Evolutionary conservation across 148 eudicot species (phyloP).

Genomic region (Cornus florida): DNA sequence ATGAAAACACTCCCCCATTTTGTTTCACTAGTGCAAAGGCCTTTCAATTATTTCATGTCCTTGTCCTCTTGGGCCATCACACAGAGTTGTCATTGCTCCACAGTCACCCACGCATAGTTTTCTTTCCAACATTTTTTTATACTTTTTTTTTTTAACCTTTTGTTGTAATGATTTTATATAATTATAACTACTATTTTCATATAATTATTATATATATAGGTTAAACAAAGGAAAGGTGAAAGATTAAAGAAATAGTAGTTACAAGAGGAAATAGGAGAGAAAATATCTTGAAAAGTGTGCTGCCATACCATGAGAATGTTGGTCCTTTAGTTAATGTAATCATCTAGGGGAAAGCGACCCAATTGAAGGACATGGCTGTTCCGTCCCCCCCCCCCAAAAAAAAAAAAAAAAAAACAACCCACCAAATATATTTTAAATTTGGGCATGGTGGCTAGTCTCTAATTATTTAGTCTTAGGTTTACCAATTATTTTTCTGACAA

Average conservation of each 20-base stretch:
- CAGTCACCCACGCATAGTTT: slow-evolving; percentile 9
- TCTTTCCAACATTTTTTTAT: neutral
- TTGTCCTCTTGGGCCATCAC: slow-evolving; percentile 33
- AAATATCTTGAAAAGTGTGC: slow-evolving; percentile 18
- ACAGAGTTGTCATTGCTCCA: slow-evolving; percentile 15
- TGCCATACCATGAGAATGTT: slow-evolving; percentile 70
- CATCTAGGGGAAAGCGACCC: slow-evolving; percentile 38
- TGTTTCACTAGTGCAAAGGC: slow-evolving; percentile 7
- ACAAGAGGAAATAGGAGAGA: neutral
- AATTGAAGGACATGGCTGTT: slow-evolving; percentile 24
- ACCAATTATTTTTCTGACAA: neutral
- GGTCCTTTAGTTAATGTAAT: slow-evolving; percentile 34
- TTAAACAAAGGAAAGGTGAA: neutral
- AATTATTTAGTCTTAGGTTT: neutral
- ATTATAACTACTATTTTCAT: neutral
- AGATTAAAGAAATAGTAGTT: no score
- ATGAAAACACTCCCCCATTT: neutral
- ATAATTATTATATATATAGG: neutral
- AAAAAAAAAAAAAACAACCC: neutral
- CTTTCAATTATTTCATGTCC: slow-evolving; percentile 33
- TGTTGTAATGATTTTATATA: neutral
- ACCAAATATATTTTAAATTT: neutral
- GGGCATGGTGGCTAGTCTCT: neutral
- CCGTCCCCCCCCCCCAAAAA: slow-evolving; percentile 5
- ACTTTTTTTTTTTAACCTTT: neutral